A percentile compares a stretch with the other conserved stretches of the same genome.
These are phyloP conservation scores for Omphalotus guepiniiformis DNA, from an alignment of 768 basidiomycete species.

Conservation along the genomic window DNA sequence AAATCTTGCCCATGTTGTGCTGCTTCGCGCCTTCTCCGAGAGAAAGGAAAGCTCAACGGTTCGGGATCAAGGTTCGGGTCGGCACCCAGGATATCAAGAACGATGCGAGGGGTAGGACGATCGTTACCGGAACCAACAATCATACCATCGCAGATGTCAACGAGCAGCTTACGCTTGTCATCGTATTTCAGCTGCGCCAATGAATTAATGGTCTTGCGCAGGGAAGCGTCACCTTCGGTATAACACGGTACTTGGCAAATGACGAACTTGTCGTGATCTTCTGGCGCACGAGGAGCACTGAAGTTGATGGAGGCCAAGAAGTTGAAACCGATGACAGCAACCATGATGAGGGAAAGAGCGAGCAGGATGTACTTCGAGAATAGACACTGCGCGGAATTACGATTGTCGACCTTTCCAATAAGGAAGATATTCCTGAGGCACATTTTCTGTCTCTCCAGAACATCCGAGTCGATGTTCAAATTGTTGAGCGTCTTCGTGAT, in stretches of 20 bases:
- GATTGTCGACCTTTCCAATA: constrained; percentile 88
- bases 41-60: constrained; percentile 88
- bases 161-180: constrained; percentile 92
- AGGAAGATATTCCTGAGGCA: constrained; percentile 93
- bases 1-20: constrained; percentile 98
- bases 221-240: constrained; percentile 87
- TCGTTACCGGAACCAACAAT: constrained; percentile 98
- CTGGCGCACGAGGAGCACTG: constrained; percentile 72
- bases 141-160: constrained; percentile 96
- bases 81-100: constrained; percentile 92
- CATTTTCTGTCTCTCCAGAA: constrained; percentile 70
- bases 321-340: constrained; percentile 93
- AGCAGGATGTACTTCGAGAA: constrained; percentile 92
- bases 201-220: constrained; percentile 89
- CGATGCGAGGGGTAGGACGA: constrained; percentile 92
- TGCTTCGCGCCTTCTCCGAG: constrained; percentile 94
- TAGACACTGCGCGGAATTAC: constrained; percentile 85
- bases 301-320: constrained; percentile 91
- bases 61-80: constrained; percentile 93
- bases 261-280: constrained; percentile 95
- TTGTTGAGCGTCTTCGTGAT: constrained; percentile 70
- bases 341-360: constrained; percentile 87
- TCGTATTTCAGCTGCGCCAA: constrained; percentile 94
- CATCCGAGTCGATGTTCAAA: constrained; percentile 51
- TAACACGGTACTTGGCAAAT: constrained; percentile 99